A percentile compares a stretch with the other conserved stretches of the same genome.
Conservation (phyloP, 495 filamentous ascomycete genomes). For the Aspergillus conjunctus region DNA sequence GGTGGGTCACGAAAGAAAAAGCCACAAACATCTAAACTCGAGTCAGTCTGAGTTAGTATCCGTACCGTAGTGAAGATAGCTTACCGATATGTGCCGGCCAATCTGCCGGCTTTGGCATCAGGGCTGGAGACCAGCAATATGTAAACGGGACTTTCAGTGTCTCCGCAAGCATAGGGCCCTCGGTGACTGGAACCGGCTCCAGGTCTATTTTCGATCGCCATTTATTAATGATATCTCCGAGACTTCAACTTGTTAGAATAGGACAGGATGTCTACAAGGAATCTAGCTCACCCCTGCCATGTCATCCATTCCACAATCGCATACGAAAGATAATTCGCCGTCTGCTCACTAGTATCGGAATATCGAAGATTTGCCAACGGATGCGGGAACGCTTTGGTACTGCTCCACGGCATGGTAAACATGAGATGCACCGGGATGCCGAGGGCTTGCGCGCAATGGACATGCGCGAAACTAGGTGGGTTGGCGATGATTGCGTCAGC, state of each 20-base stretch:
- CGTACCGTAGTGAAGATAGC: slow-evolving; percentile 1
- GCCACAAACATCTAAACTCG: slow-evolving; percentile 51
- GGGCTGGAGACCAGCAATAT: slow-evolving; percentile 64
- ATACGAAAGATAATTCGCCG: slow-evolving; percentile 62
- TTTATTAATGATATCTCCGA: slow-evolving; percentile 62
- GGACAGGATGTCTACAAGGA: not conserved
- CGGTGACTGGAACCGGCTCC: slow-evolving; percentile 46
- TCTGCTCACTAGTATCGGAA: slow-evolving; percentile 42
- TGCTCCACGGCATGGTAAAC: slow-evolving; percentile 66
- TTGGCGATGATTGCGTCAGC: slow-evolving; percentile 71
- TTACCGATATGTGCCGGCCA: slow-evolving; percentile 60
- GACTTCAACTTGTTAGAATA: slow-evolving; percentile 26
- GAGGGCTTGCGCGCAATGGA: slow-evolving; percentile 64
- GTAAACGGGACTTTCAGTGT: slow-evolving; percentile 61
- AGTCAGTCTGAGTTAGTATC: not conserved
- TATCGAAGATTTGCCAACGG: slow-evolving; percentile 57
- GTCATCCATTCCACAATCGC: slow-evolving; percentile 64
- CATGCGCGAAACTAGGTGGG: slow-evolving; percentile 66
- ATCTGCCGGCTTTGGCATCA: slow-evolving; percentile 63
- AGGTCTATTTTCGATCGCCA: slow-evolving; percentile 56
- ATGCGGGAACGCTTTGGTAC: slow-evolving; percentile 58
- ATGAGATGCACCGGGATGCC: slow-evolving; percentile 65
- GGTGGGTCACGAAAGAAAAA: slow-evolving; percentile 61
- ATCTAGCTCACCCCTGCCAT: slow-evolving; percentile 59
- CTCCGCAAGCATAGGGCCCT: slow-evolving; percentile 38